These are phyloP conservation scores for Terfezia claveryi DNA, from an alignment of 495 filamentous ascomycete species.

Conservation along the genomic window DNA sequence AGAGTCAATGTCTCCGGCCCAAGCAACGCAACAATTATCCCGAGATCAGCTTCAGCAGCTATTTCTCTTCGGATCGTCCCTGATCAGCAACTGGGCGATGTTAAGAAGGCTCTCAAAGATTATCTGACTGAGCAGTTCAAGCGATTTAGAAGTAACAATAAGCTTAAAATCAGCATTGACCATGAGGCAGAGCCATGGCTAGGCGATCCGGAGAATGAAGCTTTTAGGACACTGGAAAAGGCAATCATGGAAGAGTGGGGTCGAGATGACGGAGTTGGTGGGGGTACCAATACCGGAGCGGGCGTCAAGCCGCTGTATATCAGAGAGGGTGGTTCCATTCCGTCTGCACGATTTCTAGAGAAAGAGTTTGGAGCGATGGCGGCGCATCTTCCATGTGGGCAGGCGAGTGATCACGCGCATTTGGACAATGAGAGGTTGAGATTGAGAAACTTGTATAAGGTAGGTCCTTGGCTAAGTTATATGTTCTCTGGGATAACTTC, in stretches of 20 bases:
- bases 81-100: slow-evolving; percentile 59
- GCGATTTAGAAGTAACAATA: slow-evolving; percentile 52
- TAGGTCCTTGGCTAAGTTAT: slow-evolving; percentile 1
- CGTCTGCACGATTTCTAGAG: slow-evolving; percentile 78
- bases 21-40: slow-evolving; percentile 63
- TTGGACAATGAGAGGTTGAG: slow-evolving; percentile 82
- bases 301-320: slow-evolving; percentile 56
- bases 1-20: slow-evolving; percentile 75
- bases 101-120: slow-evolving; percentile 39
- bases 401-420: slow-evolving; percentile 86
- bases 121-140: slow-evolving; percentile 54
- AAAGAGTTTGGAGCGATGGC: slow-evolving; percentile 86
- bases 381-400: slow-evolving; percentile 82
- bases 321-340: slow-evolving; percentile 84
- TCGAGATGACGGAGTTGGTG: not conserved
- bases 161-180: slow-evolving; percentile 60
- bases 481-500: not conserved
- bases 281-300: slow-evolving; percentile 6
- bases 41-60: slow-evolving; percentile 59
- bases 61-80: slow-evolving; percentile 84
- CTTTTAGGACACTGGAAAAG: slow-evolving; percentile 70
- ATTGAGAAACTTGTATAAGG: slow-evolving; percentile 64
- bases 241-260: slow-evolving; percentile 73
- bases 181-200: slow-evolving; percentile 93
- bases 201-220: slow-evolving; percentile 71